These are phyloP conservation scores for Sarocladiaceae sp. DNA, from an alignment of 2,329 filamentous ascomycete species.

Conservation along the genomic window DNA sequence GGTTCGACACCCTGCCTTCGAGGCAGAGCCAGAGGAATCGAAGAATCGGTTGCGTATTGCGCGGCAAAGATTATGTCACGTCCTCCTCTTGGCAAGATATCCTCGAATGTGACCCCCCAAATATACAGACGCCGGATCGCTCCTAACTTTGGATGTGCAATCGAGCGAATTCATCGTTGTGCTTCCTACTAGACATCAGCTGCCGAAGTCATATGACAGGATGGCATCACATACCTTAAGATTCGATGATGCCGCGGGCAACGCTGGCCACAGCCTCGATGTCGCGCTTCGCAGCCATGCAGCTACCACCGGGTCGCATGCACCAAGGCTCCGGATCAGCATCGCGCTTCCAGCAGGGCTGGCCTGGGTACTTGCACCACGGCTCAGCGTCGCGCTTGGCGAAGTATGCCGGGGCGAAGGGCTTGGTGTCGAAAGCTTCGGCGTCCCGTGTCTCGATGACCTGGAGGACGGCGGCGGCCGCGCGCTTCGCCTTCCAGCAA, in stretches of 20 bases:
- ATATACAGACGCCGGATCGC: too few species aligned
- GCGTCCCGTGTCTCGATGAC: slow-evolving; percentile 21
- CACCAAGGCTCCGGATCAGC: slow-evolving; percentile 20
- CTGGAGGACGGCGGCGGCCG: slow-evolving; percentile 29
- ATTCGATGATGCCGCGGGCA: slow-evolving; percentile 21
- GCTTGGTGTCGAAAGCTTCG: slow-evolving; percentile 24
- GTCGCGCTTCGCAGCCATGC: slow-evolving; percentile 33
- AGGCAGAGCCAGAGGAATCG: background rate
- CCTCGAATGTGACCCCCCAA: too few species aligned
- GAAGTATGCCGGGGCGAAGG: slow-evolving; percentile 17
- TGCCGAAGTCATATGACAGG: background rate
- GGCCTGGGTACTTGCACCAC: slow-evolving; percentile 24
- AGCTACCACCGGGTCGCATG: slow-evolving; percentile 23
- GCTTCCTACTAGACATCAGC: too few species aligned
- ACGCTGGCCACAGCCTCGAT: slow-evolving; percentile 15
- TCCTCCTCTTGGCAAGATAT: too few species aligned
- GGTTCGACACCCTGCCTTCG: background rate
- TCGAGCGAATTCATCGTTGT: too few species aligned
- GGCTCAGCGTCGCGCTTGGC: slow-evolving; percentile 11
- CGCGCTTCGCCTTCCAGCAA: slow-evolving; percentile 34
- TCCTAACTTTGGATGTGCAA: too few species aligned
- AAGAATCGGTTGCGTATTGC: slow-evolving; percentile 2
- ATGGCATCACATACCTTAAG: slow-evolving; percentile 13
- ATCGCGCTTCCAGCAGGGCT: slow-evolving; percentile 28
- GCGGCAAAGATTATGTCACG: background rate